Evolutionary conservation across 2,329 filamentous ascomycete species (phyloP), one percentile per base, ranked within the genome.

Genomic region (Penicillium sp.): DNA sequence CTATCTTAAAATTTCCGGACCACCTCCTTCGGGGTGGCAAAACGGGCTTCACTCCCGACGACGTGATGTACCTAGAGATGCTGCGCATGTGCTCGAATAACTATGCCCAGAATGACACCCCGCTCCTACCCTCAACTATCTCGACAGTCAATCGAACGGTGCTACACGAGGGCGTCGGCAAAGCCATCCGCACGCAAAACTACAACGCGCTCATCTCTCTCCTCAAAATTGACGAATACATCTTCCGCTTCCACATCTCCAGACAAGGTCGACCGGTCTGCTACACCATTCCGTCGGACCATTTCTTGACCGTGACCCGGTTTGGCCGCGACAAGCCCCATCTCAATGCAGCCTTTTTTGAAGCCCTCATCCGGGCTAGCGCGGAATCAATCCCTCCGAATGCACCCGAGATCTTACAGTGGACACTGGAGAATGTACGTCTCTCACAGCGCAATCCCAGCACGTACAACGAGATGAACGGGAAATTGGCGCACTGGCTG

Each of bases 121-220:
- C 30, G 11, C 6, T 40, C 30, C 1, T n/a, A 2, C 56, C 56
- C 0, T 25, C n/a, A 1, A 59, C 63, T 2, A 10, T 10, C 11
- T 60, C 65, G 0, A 40, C 30, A 0, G 25, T 79, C 8, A 74
- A 78, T 3, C 72, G 69, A 2, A 64, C 68, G 2, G 70, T 70
- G 0, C 60, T 79, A 2, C 76, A 79, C n/a, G 62, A 75, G 30
- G 79, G 80, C 8, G 75, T 82, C 52, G 69, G 71, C 28, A 72
- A 69, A 3, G 79, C 80, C 10, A 73, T 82, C 10, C 33, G 67
- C 7, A 68, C 73, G 6, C 60, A 69, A 11, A 75, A 80, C 37
- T 33, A 60, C 2, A 56, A 61, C 4, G 76, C 75, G 0, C 68
- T 80, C 5, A 57, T 66, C 6, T 68, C 68, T 13, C 69, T 81